A percentile compares a stretch with the other conserved stretches of the same genome.
phyloP scores from a whole-genome alignment of 768 basidiomycete species.

The Trametopsis cervina region DNA sequence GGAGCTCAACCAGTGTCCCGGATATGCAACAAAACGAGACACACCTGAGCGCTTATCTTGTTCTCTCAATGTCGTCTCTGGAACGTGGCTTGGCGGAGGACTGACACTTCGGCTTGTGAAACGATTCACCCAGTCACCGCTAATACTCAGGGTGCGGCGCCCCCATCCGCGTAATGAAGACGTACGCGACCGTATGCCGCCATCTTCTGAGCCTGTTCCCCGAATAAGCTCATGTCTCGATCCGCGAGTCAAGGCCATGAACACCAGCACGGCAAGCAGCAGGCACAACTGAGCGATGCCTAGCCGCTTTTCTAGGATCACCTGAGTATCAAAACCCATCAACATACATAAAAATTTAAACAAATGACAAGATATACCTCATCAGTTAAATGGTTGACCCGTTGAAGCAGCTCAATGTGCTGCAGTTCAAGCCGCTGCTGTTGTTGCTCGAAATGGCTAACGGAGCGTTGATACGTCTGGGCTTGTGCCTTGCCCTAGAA shows the following conservation, averaged over 20 bases:
- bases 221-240: slow-evolving; percentile 32
- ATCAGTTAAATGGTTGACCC: slow-evolving; percentile 68
- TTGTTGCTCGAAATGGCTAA: slow-evolving; percentile 66
- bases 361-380: slow-evolving; percentile 46
- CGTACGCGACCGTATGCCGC: slow-evolving; percentile 9
- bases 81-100: slow-evolving; percentile 3
- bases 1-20: too few relatives aligned
- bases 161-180: slow-evolving; percentile 48
- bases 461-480: slow-evolving; percentile 53
- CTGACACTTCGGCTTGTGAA: slow-evolving; percentile 29
- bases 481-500: slow-evolving; percentile 64
- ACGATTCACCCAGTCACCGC: slow-evolving; percentile 42
- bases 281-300: slow-evolving; percentile 85
- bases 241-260: slow-evolving; percentile 82
- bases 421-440: slow-evolving; percentile 62
- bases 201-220: neutral
- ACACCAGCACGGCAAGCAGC: slow-evolving; percentile 74
- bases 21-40: too few relatives aligned
- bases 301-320: slow-evolving; percentile 82
- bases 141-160: slow-evolving; percentile 46
- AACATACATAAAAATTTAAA: neutral
- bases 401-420: slow-evolving; percentile 56
- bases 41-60: too few relatives aligned
- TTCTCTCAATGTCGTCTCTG: neutral
- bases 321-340: slow-evolving; percentile 32